Conservation (phyloP, 495 filamentous ascomycete species). For the Venustampulla echinocandica region DNA sequence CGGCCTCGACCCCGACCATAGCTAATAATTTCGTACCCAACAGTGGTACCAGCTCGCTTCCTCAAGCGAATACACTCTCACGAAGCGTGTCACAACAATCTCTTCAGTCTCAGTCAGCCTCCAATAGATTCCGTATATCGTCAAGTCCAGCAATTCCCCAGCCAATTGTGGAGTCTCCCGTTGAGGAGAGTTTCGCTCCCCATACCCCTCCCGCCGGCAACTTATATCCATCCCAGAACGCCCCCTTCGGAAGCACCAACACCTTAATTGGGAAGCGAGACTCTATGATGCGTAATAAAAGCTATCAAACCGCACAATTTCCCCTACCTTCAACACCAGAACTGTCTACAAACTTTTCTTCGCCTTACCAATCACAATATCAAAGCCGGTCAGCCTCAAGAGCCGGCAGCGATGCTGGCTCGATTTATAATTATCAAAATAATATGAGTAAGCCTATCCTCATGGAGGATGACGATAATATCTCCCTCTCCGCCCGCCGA, state of each 20-base stretch:
- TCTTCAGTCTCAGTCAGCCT: slow-evolving; percentile 12
- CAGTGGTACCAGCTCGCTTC: neutral
- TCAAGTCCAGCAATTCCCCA: slow-evolving; percentile 33
- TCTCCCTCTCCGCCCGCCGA: slow-evolving; percentile 65
- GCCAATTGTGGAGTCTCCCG: slow-evolving; percentile 33
- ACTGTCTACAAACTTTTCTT: neutral
- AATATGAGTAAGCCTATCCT: slow-evolving; percentile 4
- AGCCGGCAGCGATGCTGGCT: slow-evolving; percentile 14
- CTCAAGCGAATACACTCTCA: neutral
- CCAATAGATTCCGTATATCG: slow-evolving; percentile 33
- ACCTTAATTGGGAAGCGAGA: slow-evolving; percentile 59
- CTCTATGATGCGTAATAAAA: slow-evolving; percentile 45
- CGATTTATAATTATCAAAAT: slow-evolving; percentile 16
- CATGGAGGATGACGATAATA: slow-evolving; percentile 50
- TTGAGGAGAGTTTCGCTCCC: slow-evolving; percentile 30
- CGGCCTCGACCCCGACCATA: slow-evolving; percentile 17
- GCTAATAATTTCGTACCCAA: slow-evolving; percentile 2
- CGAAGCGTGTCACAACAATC: slow-evolving; percentile 15
- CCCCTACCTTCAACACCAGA: slow-evolving; percentile 25
- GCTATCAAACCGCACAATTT: slow-evolving; percentile 9
- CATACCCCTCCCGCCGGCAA: slow-evolving; percentile 13
- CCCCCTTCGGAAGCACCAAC: slow-evolving; percentile 25
- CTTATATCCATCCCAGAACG: slow-evolving; percentile 13
- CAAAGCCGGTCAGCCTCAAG: slow-evolving; percentile 2
- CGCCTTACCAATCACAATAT: slow-evolving; percentile 16